Conservation (phyloP, 2,329 filamentous ascomycete genomes). For the Alternaria gansuensis region DNA sequence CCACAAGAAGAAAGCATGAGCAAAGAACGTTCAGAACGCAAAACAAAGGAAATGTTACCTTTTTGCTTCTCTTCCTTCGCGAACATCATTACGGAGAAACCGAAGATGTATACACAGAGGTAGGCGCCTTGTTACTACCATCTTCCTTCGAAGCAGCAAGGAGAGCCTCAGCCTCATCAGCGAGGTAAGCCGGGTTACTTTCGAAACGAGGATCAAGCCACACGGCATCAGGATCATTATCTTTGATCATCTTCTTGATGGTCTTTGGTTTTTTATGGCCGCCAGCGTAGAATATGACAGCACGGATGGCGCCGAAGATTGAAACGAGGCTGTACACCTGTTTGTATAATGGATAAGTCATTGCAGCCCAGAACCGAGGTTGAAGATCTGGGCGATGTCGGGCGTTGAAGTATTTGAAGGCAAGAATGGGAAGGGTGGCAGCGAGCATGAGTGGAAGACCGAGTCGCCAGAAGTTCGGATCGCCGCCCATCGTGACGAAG, state of each 20-base stretch:
- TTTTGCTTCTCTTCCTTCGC: not conserved
- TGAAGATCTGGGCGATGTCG: conserved; percentile 26
- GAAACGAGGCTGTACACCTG: conserved; percentile 29
- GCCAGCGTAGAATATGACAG: conserved; percentile 24
- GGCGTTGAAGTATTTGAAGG: conserved; percentile 25
- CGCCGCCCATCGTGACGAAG: conserved; percentile 27
- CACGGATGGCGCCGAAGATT: conserved; percentile 25
- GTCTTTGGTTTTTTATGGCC: conserved; percentile 26
- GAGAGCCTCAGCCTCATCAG: conserved; percentile 23
- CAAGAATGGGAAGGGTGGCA: conserved; percentile 23
- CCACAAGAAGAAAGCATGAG: not conserved
- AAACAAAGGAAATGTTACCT: not conserved
- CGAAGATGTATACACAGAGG: conserved; percentile 6
- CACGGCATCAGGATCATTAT: conserved; percentile 23
- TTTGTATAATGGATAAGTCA: conserved; percentile 28
- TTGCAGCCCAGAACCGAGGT: conserved; percentile 24
- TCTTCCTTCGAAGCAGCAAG: not conserved
- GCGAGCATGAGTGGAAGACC: conserved; percentile 23
- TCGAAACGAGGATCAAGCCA: conserved; percentile 30
- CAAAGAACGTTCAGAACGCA: not conserved
- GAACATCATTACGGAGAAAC: not conserved
- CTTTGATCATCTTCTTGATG: conserved; percentile 28
- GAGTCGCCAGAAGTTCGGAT: conserved; percentile 23
- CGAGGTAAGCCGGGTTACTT: conserved; percentile 26
- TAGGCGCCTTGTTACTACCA: not conserved